Percentiles rank a stretch among this genome's conserved stretches.
Evolutionary conservation across 257 asterid genomes (phyloP).

Genomic region (Plantago major): DNA sequence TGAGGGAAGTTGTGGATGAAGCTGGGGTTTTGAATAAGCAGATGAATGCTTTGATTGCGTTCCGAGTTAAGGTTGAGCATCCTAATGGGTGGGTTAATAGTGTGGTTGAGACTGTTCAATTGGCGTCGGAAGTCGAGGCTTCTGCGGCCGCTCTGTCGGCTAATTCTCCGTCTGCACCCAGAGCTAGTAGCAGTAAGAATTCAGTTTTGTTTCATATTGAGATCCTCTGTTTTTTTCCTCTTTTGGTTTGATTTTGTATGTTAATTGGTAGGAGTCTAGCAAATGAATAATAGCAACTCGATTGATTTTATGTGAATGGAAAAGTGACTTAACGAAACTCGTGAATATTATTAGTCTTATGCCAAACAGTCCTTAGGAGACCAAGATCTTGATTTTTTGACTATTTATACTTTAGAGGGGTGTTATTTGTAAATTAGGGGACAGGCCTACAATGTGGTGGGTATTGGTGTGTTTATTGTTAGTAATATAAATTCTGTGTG

Average conservation of each 20-base stretch:
- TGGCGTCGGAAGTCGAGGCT: slow-evolving; percentile 33
- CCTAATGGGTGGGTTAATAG: slow-evolving; percentile 28
- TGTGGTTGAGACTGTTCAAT: slow-evolving; percentile 27
- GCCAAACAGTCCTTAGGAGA: no score
- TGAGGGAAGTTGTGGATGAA: slow-evolving; percentile 40
- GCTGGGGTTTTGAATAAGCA: slow-evolving; percentile 40
- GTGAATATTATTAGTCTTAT: no score
- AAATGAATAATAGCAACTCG: no score
- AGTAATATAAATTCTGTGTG: no score
- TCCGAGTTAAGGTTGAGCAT: slow-evolving; percentile 38
- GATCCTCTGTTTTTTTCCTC: background rate
- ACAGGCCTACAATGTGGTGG: no score
- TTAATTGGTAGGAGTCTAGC: background rate
- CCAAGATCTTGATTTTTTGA: no score
- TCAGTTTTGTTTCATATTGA: slow-evolving; percentile 3
- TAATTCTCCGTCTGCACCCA: slow-evolving; percentile 30
- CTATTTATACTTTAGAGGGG: no score
- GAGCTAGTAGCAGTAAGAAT: slow-evolving; percentile 31
- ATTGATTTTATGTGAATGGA: no score
- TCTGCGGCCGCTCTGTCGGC: slow-evolving; percentile 34
- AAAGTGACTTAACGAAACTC: no score
- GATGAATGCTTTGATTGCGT: slow-evolving; percentile 51
- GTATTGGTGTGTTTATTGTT: no score
- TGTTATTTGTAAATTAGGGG: no score
- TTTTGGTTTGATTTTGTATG: background rate